Percentiles rank a stretch among this genome's conserved stretches.
These are phyloP conservation scores for Chrysoporthe deuterocubensis DNA, from an alignment of 2,329 filamentous ascomycete species.

Conservation along the genomic window DNA sequence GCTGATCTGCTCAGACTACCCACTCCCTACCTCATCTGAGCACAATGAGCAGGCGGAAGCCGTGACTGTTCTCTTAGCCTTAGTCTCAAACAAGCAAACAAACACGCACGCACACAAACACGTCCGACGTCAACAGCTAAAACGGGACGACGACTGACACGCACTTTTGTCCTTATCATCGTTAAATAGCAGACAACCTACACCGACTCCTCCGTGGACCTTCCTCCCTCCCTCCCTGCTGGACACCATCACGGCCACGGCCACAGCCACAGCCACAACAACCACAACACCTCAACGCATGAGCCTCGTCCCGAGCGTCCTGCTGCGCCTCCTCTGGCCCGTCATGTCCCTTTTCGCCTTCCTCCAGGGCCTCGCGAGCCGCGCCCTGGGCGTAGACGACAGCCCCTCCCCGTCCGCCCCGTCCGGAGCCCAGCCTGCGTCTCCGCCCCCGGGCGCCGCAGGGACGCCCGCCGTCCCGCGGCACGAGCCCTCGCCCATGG, in stretches of 20 bases:
- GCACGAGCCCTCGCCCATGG: conserved; percentile 46
- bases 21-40: too few relatives aligned
- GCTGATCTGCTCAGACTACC: too few relatives aligned
- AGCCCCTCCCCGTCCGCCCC: neutral
- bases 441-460: neutral
- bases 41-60: too few relatives aligned
- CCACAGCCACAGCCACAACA: neutral
- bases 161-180: too few relatives aligned
- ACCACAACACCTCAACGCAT: conserved; percentile 1
- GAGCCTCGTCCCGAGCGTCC: conserved; percentile 6
- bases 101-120: too few relatives aligned
- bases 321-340: conserved; percentile 10
- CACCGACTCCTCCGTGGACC: too few relatives aligned
- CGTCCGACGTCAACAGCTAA: too few relatives aligned
- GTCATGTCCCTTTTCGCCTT: conserved; percentile 22
- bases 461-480: neutral
- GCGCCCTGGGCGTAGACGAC: neutral
- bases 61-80: neutral
- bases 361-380: conserved; percentile 9
- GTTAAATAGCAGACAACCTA: too few relatives aligned
- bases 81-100: neutral
- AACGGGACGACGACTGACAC: too few relatives aligned
- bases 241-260: too few relatives aligned
- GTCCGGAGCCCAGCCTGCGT: neutral
- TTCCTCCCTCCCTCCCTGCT: too few relatives aligned